A percentile compares a stretch with the other conserved stretches of the same genome.
Evolutionary conservation across 345 rosid genomes (phyloP).

Genomic region (Pelargonium nanum): DNA sequence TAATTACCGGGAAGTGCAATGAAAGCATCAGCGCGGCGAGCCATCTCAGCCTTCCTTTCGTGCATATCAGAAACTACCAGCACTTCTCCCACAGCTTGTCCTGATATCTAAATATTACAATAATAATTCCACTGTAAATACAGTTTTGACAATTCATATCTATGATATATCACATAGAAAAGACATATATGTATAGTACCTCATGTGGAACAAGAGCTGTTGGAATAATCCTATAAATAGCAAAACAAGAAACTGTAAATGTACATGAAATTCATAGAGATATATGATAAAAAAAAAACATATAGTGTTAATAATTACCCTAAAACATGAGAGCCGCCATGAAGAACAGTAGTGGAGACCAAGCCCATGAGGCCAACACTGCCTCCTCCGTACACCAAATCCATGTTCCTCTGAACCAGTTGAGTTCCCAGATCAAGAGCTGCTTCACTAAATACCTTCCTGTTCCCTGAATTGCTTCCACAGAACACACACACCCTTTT

Average conservation of each 20-base stretch:
- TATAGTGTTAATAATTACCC: constrained; percentile 14
- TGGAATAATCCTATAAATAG: constrained; percentile 24
- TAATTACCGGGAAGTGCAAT: constrained; percentile 32
- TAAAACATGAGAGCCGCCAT: constrained; percentile 30
- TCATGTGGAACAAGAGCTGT: constrained; percentile 25
- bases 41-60: constrained; percentile 37
- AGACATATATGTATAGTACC: no score
- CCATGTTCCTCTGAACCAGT: constrained; percentile 28
- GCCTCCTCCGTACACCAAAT: constrained; percentile 37
- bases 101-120: constrained; percentile 20
- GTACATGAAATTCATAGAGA: neutral
- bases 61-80: constrained; percentile 32
- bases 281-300: neutral
- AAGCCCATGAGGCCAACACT: constrained; percentile 32
- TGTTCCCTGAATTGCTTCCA: constrained; percentile 34
- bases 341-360: constrained; percentile 24
- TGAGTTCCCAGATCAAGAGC: constrained; percentile 28
- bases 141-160: no score
- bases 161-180: no score
- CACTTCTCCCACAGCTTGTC: constrained; percentile 25
- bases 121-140: neutral
- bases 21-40: constrained; percentile 28
- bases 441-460: constrained; percentile 28
- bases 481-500: constrained; percentile 37
- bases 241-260: neutral